Conservation (phyloP, 768 basidiomycete species). For the Flagelloscypha sp. region DNA sequence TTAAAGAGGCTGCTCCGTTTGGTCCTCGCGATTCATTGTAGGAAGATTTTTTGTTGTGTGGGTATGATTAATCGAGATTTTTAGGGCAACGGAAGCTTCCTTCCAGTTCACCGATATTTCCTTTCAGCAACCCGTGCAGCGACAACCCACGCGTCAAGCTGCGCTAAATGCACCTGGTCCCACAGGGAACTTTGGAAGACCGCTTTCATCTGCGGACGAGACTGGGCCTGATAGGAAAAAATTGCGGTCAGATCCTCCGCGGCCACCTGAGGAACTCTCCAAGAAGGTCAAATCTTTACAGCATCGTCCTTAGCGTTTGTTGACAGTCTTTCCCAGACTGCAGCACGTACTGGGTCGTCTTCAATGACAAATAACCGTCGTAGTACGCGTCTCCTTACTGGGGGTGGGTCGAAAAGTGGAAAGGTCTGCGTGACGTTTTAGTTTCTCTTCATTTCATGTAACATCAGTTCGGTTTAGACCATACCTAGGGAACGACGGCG, state of each 20-base stretch:
- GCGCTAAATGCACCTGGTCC: conserved; percentile 32
- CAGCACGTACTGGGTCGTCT: conserved; percentile 10
- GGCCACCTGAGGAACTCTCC: too few relatives aligned
- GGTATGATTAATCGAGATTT: conserved; percentile 13
- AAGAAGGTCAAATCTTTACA: conserved; percentile 41
- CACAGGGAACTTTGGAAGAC: conserved; percentile 45
- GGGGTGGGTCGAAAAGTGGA: conserved; percentile 42
- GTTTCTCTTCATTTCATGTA: conserved; percentile 24
- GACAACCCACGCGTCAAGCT: conserved; percentile 27
- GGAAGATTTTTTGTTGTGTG: conserved; percentile 15
- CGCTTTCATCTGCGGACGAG: conserved; percentile 79
- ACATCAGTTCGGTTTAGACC: conserved; percentile 20
- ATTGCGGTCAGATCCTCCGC: conserved; percentile 63
- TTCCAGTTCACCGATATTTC: conserved; percentile 49
- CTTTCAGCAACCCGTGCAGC: conserved; percentile 41
- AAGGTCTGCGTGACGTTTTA: too few relatives aligned
- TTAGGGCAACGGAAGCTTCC: conserved; percentile 48
- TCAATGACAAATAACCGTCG: too few relatives aligned
- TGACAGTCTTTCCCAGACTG: too few relatives aligned
- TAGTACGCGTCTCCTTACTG: conserved; percentile 65
- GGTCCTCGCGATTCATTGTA: conserved; percentile 61
- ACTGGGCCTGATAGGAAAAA: conserved; percentile 71
- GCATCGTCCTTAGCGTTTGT: conserved; percentile 13
- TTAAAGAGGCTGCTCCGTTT: conserved; percentile 39
- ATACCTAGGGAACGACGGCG: conserved; percentile 64